These are phyloP conservation scores for Saxispiralis lemnorum DNA, from an alignment of 495 filamentous ascomycete genomes.

Conservation along the genomic window DNA sequence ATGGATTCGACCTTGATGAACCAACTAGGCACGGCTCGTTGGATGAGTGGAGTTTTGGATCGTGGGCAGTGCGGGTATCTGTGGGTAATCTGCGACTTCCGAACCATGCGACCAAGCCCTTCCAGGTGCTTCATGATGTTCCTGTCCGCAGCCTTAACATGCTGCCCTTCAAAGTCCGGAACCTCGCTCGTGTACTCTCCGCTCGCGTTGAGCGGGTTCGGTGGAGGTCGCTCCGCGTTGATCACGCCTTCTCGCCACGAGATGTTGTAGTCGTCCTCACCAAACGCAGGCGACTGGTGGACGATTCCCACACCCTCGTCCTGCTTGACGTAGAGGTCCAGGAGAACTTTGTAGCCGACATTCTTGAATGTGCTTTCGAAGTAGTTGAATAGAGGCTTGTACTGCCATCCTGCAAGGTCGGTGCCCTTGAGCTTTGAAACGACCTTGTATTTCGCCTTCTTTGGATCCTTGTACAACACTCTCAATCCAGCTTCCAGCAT, in stretches of 20 bases:
- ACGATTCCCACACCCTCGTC: conserved; percentile 92
- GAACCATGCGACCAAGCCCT: conserved; percentile 58
- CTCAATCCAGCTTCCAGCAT: conserved; percentile 68
- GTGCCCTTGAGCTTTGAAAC: conserved; percentile 66
- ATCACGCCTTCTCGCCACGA: conserved; percentile 65
- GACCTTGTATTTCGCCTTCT: conserved; percentile 92
- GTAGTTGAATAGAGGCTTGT: conserved; percentile 81
- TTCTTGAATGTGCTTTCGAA: conserved; percentile 91
- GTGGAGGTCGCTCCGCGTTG: conserved; percentile 54
- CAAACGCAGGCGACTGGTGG: conserved; percentile 87
- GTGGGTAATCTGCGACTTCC: conserved; percentile 81
- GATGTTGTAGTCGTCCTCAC: conserved; percentile 90
- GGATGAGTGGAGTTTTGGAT: conserved; percentile 88
- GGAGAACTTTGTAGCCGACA: conserved; percentile 64
- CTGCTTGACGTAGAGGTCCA: conserved; percentile 74
- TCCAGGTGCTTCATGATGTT: conserved; percentile 85
- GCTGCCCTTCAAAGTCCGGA: conserved; percentile 66
- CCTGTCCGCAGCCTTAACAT: conserved; percentile 92
- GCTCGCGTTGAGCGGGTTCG: conserved; percentile 73
- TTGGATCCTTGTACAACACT: conserved; percentile 86
- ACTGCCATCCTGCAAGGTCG: conserved; percentile 82
- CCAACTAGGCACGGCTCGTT: conserved; percentile 87
- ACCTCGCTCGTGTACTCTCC: conserved; percentile 71
- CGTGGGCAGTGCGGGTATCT: conserved; percentile 93
- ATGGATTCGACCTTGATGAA: conserved; percentile 76